Evolutionary conservation across 257 asterid species (phyloP), one percentile per base, ranked within the genome.

Genomic region (Craterostigma plantagineum): DNA sequence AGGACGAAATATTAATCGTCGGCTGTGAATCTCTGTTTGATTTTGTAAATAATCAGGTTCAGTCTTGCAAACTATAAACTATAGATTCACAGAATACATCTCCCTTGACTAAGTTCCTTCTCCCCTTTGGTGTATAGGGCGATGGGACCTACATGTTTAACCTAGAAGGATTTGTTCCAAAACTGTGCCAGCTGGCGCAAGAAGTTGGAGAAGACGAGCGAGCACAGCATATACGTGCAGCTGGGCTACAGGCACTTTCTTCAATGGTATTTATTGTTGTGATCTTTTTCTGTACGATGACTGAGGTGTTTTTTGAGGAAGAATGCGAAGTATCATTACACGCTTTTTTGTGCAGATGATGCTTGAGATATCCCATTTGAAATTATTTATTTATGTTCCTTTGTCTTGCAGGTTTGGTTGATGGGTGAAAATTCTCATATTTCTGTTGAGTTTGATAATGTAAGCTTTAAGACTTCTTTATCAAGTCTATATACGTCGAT

Each of bases 21-120:
- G 99, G 99, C 65, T 79, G 99, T 56, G 75, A 76, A 62, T 71
- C 91, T 52, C 73, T 90, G 55, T 90, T 76, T 57, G 94, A 90
- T 64, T 90, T 83, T 61, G 86, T 83, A 53, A 90, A 77, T 64
- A 90, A 83, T 72, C 99, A 90, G 94, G 99, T 33, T 15, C 6
- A 1, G 14, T 4, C 11, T 2, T 14, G 34, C 4, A 15, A 10
- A 0, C 13, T 11, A 1, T 11, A 12, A 8, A 11, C 1, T 16
- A 16, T 8, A 3, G 45, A 16, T 8, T 11, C 13, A 40, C 14
- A 12, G 44, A 13, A 47, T 41, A 55, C 61, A 35, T 50, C 48
- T 38, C 46, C 40, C 3, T 36, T 10, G 11, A 12, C 40, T 2
- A 36, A 36, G 8, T 36, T 9, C 14, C 3, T 15, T 35, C 43